Base-by-base conservation (phyloP, 2,329 filamentous ascomycete species). In the Davidsoniella virescens region DNA sequence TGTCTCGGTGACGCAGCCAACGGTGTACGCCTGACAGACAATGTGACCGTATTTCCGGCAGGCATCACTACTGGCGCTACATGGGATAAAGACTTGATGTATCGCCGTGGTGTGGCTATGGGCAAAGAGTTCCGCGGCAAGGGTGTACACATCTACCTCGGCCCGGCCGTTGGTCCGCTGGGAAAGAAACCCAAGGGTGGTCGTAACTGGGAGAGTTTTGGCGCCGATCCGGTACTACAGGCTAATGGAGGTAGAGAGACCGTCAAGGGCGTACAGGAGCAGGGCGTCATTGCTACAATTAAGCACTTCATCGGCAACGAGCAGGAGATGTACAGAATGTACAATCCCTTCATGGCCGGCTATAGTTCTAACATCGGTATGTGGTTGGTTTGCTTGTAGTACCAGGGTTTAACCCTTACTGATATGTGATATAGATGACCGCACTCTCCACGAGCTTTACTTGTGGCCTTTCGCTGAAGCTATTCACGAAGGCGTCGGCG, bases 401-500 rank as follows among this genome's bases (percentile, higher is more conserved):
- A 14, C 16, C 20, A 17, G 29, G 49, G 38, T 54, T 20, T 46
- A 41, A 49, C 23, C 10, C 9, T 26, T 14, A 1, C 18, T 25
- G 10, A 33, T 12, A 33, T 33, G 29, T 33, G 4, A 9, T 9
- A 25, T 56, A 68, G 66, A 87, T 55, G 84, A 87, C 59, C 72
- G 83, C 29, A 78, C 81, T 0, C 61, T 80, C 12, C 68, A 88
- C 57, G 84, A 90, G 62, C 67, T 94, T 2, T 94, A 94, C 59
- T 73, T 80, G 0, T 94, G 87, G 86, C 87, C 87, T 0, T 94
- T 94, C 61, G 82, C 79, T 1, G 82, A 93, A 56, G 80, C 79
- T 12, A 70, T 94, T n/a, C 76, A 75, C 51, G 84, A 82, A 4
- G 85, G 86, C n/a, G 86, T 90, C 2, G 84, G 76, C 0, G 78